phyloP scores from a whole-genome alignment of 108 stramenopile species.

The Fistulifera solaris region DNA sequence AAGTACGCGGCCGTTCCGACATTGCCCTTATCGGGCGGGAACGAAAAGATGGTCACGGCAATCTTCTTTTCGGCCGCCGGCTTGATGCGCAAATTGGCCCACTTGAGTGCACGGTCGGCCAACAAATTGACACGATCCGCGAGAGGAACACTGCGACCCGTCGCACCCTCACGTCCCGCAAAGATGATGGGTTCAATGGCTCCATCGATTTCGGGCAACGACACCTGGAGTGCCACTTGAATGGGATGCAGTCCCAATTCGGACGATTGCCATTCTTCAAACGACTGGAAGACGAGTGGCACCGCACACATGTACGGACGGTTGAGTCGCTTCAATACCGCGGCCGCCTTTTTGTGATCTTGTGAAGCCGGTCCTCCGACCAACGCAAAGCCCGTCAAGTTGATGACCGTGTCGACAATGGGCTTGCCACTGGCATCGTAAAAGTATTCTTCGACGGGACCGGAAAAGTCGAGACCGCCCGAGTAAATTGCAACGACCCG shows the following conservation, averaged over 20 bases:
- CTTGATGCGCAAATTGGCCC: constrained; percentile 79
- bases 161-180: constrained; percentile 94
- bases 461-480: constrained; percentile 95
- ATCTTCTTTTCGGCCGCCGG: constrained; percentile 89
- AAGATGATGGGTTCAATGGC: constrained; percentile 96
- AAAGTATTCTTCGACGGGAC: constrained; percentile 92
- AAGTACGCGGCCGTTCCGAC: constrained; percentile 97
- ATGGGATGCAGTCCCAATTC: constrained; percentile 95
- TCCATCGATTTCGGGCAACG: constrained; percentile 94
- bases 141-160: constrained; percentile 88
- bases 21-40: constrained; percentile 98
- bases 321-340: constrained; percentile 79
- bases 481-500: constrained; percentile 89
- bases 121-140: constrained; percentile 92
- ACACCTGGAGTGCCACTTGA: constrained; percentile 94
- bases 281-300: constrained; percentile 95
- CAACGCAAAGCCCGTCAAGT: constrained; percentile 93
- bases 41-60: constrained; percentile 94
- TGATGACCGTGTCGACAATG: constrained; percentile 90
- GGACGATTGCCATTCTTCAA: constrained; percentile 95
- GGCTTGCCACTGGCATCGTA: constrained; percentile 62
- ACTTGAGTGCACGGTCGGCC: constrained; percentile 89
- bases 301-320: constrained; percentile 95
- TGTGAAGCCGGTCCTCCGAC: constrained; percentile 95
- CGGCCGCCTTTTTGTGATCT: constrained; percentile 92